Conservation (phyloP, 2,329 filamentous ascomycete genomes). For the Cryphonectria parasitica region DNA sequence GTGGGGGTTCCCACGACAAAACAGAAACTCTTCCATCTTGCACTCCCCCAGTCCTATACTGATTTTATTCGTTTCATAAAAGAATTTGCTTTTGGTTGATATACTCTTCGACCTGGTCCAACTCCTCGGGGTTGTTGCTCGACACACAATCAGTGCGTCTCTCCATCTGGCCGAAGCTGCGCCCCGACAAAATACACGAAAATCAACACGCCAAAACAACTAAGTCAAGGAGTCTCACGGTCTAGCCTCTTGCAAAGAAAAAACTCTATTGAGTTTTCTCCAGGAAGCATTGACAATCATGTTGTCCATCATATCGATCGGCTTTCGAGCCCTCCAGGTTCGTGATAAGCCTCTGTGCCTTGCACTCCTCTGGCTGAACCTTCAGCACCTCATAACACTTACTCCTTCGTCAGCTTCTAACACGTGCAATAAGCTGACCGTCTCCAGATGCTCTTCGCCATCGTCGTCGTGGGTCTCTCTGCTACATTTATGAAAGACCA, state of each 20-base stretch:
- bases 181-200: too few relatives aligned
- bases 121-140: background rate
- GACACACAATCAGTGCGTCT: background rate
- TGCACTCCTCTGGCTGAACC: background rate
- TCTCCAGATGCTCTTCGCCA: constrained; percentile 38
- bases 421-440: background rate
- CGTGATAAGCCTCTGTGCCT: background rate
- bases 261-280: background rate
- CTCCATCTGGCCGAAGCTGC: too few relatives aligned
- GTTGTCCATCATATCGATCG: constrained; percentile 1
- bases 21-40: background rate
- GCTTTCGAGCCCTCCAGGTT: background rate
- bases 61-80: background rate
- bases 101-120: background rate
- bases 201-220: background rate
- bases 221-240: background rate
- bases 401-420: background rate
- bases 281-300: background rate
- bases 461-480: constrained; percentile 40
- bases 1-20: background rate
- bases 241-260: background rate
- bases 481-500: constrained; percentile 37
- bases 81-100: background rate
- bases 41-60: background rate
- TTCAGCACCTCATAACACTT: background rate